phyloP scores from a whole-genome alignment of 2,329 filamentous ascomycete species.

The Ascochyta fabae region DNA sequence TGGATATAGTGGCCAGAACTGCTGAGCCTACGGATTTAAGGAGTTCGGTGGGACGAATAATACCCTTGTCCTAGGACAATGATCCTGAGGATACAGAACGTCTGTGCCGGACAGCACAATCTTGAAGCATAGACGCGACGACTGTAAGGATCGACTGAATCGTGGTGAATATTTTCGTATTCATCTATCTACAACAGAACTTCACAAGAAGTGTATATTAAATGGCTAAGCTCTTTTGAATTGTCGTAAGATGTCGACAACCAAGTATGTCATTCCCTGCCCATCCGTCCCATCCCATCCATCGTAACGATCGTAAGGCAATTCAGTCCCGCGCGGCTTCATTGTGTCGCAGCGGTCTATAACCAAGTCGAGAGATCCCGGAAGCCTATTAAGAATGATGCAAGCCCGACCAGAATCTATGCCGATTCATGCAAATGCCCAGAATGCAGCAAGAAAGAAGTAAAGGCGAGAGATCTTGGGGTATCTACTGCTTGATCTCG shows the following conservation, averaged over 20 bases:
- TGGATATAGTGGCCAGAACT: constrained; percentile 2
- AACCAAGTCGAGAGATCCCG: not conserved
- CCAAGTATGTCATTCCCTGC: constrained; percentile 7
- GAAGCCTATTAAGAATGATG: constrained; percentile 28
- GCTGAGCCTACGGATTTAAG: constrained; percentile 3
- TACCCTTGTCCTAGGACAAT: not conserved
- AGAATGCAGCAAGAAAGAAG: constrained; percentile 40
- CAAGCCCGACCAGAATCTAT: constrained; percentile 35
- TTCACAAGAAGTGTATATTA: constrained; percentile 19
- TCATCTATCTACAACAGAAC: constrained; percentile 13
- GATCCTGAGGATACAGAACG: not conserved
- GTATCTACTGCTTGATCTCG: constrained; percentile 55
- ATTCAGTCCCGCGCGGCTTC: not conserved
- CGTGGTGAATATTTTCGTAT: constrained; percentile 11
- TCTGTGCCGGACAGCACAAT: not conserved
- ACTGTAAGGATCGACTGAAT: not conserved
- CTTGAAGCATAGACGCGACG: not conserved
- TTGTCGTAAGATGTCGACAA: constrained; percentile 13
- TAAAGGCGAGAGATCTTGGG: constrained; percentile 21
- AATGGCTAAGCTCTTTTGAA: constrained; percentile 14
- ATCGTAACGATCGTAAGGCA: constrained; percentile 19
- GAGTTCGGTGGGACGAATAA: not conserved
- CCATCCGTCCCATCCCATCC: constrained; percentile 3
- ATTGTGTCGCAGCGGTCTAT: not conserved
- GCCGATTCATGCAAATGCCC: constrained; percentile 43